These are phyloP conservation scores for Amanita inopinata DNA, from an alignment of 768 basidiomycete genomes.

Conservation along the genomic window DNA sequence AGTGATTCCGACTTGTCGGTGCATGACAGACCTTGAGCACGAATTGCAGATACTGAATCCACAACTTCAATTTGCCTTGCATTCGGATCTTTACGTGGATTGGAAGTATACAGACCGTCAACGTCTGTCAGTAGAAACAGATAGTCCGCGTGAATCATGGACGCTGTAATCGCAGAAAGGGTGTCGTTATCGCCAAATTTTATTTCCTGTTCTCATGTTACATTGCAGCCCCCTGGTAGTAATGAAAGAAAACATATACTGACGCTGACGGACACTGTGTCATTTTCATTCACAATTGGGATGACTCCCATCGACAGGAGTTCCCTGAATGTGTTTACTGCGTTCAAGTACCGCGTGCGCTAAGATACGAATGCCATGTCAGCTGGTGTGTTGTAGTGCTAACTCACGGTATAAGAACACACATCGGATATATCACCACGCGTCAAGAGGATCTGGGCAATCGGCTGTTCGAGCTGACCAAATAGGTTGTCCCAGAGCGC, in stretches of 20 bases:
- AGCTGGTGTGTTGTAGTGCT: slow-evolving; percentile 11
- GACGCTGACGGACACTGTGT: slow-evolving; percentile 95
- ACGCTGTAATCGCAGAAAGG: slow-evolving; percentile 91
- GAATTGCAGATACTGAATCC: slow-evolving; percentile 71
- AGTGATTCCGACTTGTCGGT: neutral
- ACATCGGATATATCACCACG: slow-evolving; percentile 97
- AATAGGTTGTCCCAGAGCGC: slow-evolving; percentile 97
- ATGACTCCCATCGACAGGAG: slow-evolving; percentile 89
- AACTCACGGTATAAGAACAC: slow-evolving; percentile 17
- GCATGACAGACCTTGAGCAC: slow-evolving; percentile 54
- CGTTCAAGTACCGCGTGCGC: slow-evolving; percentile 94
- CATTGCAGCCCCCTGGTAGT: neutral
- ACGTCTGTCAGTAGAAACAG: slow-evolving; percentile 96
- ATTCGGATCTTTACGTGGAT: slow-evolving; percentile 82
- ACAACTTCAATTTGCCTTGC: slow-evolving; percentile 80
- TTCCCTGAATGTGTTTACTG: slow-evolving; percentile 90
- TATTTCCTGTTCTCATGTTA: slow-evolving; percentile 67
- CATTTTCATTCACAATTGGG: slow-evolving; percentile 98
- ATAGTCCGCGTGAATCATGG: slow-evolving; percentile 97
- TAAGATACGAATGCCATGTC: slow-evolving; percentile 26
- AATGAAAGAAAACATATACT: slow-evolving; percentile 21
- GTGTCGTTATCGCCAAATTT: slow-evolving; percentile 99
- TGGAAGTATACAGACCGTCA: slow-evolving; percentile 89
- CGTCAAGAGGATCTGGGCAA: slow-evolving; percentile 90
- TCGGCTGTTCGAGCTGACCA: slow-evolving; percentile 86